Conservation (phyloP, 2,329 filamentous ascomycete genomes). For the Paraconiothyrium brasiliense region DNA sequence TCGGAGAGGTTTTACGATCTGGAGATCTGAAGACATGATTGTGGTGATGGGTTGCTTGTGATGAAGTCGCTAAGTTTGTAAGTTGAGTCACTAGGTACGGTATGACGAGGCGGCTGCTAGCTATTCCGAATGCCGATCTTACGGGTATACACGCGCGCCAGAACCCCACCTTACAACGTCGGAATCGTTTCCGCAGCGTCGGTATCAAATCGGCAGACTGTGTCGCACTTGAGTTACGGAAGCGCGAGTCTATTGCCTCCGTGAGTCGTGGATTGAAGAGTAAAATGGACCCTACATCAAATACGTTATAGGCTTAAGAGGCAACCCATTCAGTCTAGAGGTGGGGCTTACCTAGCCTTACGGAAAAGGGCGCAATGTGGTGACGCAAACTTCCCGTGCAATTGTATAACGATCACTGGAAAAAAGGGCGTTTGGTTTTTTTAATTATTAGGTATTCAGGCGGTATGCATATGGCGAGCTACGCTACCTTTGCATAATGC, state of each 20-base stretch:
- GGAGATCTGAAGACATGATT: neutral
- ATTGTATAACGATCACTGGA: neutral
- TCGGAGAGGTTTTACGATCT: constrained; percentile 3
- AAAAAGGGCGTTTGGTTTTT: neutral
- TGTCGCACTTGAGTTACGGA: neutral
- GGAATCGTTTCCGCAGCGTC: neutral
- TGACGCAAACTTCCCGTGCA: neutral
- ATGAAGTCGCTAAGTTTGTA: neutral
- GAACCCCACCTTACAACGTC: neutral
- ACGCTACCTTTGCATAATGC: neutral
- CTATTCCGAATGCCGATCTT: neutral
- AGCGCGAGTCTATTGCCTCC: neutral
- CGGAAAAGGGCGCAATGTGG: neutral
- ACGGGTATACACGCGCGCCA: neutral
- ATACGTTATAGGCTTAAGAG: neutral
- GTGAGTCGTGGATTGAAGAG: neutral
- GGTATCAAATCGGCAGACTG: neutral
- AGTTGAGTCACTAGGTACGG: neutral
- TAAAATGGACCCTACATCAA: neutral
- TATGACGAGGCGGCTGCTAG: neutral
- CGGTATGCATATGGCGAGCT: neutral
- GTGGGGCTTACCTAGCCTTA: neutral
- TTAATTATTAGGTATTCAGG: neutral
- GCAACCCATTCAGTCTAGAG: neutral
- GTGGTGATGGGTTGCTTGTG: neutral